These are phyloP conservation scores for Calonectria leucothoes DNA, from an alignment of 2,329 filamentous ascomycete species.

Conservation along the genomic window DNA sequence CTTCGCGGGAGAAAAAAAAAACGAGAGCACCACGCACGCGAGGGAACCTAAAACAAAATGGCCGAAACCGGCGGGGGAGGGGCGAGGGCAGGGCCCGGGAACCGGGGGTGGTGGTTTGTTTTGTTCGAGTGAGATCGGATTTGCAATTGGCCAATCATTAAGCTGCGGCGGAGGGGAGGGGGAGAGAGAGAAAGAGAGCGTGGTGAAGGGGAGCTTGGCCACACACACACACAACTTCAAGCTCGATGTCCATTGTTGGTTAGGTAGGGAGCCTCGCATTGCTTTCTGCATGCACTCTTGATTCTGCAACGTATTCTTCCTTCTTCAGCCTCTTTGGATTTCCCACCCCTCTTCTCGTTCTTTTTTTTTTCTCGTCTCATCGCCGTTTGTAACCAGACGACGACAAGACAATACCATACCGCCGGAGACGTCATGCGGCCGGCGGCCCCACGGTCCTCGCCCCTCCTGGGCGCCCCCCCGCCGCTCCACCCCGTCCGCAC, in stretches of 20 bases:
- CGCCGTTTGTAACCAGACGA: not conserved
- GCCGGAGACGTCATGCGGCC: conserved; percentile 39
- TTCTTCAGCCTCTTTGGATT: no score
- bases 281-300: not conserved
- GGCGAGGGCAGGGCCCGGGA: not conserved
- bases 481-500: not conserved
- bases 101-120: no score
- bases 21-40: not conserved
- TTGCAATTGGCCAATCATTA: conserved; percentile 41
- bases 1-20: conserved; percentile 38
- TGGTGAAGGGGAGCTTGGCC: not conserved
- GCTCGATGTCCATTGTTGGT: not conserved
- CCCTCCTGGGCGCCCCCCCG: not conserved
- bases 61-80: conserved; percentile 36
- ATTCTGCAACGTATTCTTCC: no score
- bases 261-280: not conserved
- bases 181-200: no score
- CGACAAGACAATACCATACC: not conserved
- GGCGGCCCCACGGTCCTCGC: conserved; percentile 20
- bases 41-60: conserved; percentile 11
- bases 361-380: not conserved
- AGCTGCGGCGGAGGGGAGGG: not conserved
- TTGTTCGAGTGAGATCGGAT: not conserved
- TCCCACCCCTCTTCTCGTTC: no score
- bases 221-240: not conserved